Conservation (phyloP, 2,329 filamentous ascomycete species). For the Calonectria naviculata region DNA sequence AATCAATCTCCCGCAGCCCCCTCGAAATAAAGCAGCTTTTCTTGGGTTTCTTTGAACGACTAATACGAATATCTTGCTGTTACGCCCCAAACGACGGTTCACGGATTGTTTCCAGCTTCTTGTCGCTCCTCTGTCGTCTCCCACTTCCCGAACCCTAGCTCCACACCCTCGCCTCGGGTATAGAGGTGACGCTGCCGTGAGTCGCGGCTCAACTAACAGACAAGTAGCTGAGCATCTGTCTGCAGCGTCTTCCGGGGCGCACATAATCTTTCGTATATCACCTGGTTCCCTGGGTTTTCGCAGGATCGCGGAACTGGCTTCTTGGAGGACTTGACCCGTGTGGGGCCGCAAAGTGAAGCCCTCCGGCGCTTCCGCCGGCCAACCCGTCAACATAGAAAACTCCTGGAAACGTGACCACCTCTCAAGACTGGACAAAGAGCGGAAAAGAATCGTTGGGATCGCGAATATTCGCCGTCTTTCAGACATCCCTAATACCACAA, state of each 20-base stretch:
- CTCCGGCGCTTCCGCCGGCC: slow-evolving; percentile 39
- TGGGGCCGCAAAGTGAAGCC: slow-evolving; percentile 33
- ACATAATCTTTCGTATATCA: slow-evolving; percentile 11
- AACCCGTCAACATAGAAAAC: slow-evolving; percentile 34
- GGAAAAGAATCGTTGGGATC: neutral
- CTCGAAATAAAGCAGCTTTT: neutral
- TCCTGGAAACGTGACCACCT: slow-evolving; percentile 29
- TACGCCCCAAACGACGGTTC: neutral
- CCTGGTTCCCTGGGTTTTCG: slow-evolving; percentile 13
- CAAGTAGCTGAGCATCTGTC: slow-evolving; percentile 27
- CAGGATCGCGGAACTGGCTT: neutral
- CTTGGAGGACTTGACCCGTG: slow-evolving; percentile 25
- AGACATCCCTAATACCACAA: neutral
- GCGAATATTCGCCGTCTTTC: neutral
- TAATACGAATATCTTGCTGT: neutral
- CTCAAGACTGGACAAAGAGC: slow-evolving; percentile 25
- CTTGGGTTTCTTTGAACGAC: neutral
- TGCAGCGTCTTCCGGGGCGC: slow-evolving; percentile 17
- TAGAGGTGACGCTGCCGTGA: slow-evolving; percentile 24
- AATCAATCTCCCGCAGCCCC: slow-evolving; percentile 12
- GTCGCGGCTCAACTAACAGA: slow-evolving; percentile 39
- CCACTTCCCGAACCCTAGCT: slow-evolving; percentile 30
- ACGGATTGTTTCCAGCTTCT: neutral
- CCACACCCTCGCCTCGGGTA: slow-evolving; percentile 30
- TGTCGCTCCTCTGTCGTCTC: slow-evolving; percentile 1